Percentiles rank a stretch among this genome's conserved stretches.
Conservation (phyloP, 148 eudicot species). For the Limonium bicolor region DNA sequence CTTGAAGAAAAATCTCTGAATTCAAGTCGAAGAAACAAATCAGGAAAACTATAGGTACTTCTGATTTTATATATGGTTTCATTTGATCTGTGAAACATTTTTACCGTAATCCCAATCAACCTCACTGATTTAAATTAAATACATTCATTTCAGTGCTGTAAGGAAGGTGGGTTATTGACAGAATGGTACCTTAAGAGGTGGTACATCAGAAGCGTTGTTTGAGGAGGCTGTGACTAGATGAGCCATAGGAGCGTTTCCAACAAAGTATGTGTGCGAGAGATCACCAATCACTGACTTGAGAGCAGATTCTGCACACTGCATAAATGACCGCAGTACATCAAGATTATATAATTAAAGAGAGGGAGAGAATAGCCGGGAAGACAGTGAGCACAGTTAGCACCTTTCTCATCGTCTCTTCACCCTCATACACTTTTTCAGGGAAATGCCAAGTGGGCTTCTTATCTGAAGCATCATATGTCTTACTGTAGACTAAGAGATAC, state of each 20-base stretch:
- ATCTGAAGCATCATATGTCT: constrained; percentile 31
- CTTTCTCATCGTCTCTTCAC: constrained; percentile 84
- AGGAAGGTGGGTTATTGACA: too few species aligned
- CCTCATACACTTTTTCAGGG: constrained; percentile 77
- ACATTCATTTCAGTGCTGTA: too few species aligned
- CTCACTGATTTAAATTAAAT: too few species aligned
- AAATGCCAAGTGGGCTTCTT: constrained; percentile 80
- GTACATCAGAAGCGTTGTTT: constrained; percentile 20
- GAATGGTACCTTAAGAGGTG: constrained; percentile 34
- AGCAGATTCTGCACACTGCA: background rate
- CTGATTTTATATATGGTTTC: background rate
- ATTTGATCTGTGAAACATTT: too few species aligned
- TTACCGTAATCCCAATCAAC: too few species aligned
- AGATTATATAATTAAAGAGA: too few species aligned
- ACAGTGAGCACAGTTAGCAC: constrained; percentile 15
- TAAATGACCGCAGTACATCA: background rate
- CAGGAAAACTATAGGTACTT: background rate
- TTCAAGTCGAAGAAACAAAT: background rate
- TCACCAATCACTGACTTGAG: background rate
- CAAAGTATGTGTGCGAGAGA: background rate
- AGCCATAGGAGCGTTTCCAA: background rate
- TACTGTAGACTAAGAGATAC: constrained; percentile 71
- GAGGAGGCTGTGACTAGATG: constrained; percentile 15
- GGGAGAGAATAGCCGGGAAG: background rate
- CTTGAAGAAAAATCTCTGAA: constrained; percentile 80